phyloP scores from a whole-genome alignment of 371 early-diverging fungal species.

The Saksenaea vasiformis region DNA sequence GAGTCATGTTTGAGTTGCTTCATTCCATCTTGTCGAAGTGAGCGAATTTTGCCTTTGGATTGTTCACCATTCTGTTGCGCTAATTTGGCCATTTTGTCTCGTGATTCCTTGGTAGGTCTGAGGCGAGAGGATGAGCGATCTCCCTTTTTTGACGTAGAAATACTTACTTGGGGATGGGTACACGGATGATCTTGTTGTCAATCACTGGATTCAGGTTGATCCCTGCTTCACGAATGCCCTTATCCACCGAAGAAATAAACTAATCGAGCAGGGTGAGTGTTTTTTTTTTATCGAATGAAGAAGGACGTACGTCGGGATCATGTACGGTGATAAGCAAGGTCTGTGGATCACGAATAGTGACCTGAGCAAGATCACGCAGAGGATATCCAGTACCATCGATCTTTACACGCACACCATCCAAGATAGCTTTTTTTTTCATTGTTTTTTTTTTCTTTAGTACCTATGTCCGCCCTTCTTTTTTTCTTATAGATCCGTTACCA shows the following conservation, averaged over 20 bases:
- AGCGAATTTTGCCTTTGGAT: conserved; percentile 65
- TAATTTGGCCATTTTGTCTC: conserved; percentile 75
- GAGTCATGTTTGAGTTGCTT: conserved; percentile 72
- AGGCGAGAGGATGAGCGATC: conserved; percentile 3
- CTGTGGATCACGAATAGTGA: conserved; percentile 86
- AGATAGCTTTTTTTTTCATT: conserved; percentile 50
- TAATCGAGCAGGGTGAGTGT: conserved; percentile 18
- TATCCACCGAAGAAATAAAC: conserved; percentile 74
- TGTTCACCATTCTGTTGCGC: conserved; percentile 71
- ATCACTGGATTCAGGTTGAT: conserved; percentile 82
- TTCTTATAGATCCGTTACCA: too few species aligned
- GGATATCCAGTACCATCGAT: conserved; percentile 59
- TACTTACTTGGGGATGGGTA: conserved; percentile 86
- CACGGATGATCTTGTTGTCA: conserved; percentile 71
- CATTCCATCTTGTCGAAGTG: conserved; percentile 73
- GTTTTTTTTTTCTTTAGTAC: not conserved
- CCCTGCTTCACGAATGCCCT: conserved; percentile 80
- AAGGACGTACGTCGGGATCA: conserved; percentile 66
- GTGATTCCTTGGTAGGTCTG: conserved; percentile 79
- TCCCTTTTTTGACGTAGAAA: not conserved
- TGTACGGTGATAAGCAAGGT: conserved; percentile 81
- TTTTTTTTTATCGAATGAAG: not conserved
- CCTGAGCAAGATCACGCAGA: conserved; percentile 75
- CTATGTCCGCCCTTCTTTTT: not conserved
- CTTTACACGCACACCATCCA: conserved; percentile 74